phyloP scores from a whole-genome alignment of 2,329 filamentous ascomycete genomes.

The Lecanicillium sp. region DNA sequence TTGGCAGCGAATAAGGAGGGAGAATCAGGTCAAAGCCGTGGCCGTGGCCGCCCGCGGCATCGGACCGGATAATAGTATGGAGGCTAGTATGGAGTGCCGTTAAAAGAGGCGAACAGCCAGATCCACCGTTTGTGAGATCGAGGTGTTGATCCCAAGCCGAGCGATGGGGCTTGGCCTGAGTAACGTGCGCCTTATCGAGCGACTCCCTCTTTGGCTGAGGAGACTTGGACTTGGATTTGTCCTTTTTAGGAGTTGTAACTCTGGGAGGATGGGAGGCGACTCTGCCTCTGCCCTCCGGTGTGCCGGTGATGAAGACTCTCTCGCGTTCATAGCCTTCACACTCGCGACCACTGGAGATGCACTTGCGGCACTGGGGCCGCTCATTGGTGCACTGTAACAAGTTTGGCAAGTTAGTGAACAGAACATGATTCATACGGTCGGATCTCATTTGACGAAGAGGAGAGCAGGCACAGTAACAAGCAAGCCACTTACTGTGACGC shows the following conservation, averaged over 20 bases:
- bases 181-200: slow-evolving; percentile 19
- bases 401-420: background rate
- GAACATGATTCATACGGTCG: background rate
- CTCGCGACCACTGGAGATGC: slow-evolving; percentile 45
- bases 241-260: slow-evolving; percentile 23
- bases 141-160: slow-evolving; percentile 45
- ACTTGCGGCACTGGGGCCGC: slow-evolving; percentile 53
- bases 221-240: slow-evolving; percentile 6
- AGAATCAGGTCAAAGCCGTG: slow-evolving; percentile 29
- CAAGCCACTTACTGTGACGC: slow-evolving; percentile 45
- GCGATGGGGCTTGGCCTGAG: slow-evolving; percentile 31
- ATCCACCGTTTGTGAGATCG: slow-evolving; percentile 28
- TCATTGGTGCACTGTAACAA: slow-evolving; percentile 56
- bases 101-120: slow-evolving; percentile 32
- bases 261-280: slow-evolving; percentile 50
- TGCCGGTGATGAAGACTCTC: slow-evolving; percentile 57
- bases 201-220: slow-evolving; percentile 17
- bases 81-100: slow-evolving; percentile 38
- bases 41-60: slow-evolving; percentile 13
- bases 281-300: slow-evolving; percentile 43
- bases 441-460: background rate
- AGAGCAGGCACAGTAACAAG: too few species aligned
- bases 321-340: slow-evolving; percentile 58
- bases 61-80: slow-evolving; percentile 22
- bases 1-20: slow-evolving; percentile 28